Evolutionary conservation across 257 asterid species (phyloP), one percentile per base, ranked within the genome.

Genomic region (Rehmannia glutinosa): DNA sequence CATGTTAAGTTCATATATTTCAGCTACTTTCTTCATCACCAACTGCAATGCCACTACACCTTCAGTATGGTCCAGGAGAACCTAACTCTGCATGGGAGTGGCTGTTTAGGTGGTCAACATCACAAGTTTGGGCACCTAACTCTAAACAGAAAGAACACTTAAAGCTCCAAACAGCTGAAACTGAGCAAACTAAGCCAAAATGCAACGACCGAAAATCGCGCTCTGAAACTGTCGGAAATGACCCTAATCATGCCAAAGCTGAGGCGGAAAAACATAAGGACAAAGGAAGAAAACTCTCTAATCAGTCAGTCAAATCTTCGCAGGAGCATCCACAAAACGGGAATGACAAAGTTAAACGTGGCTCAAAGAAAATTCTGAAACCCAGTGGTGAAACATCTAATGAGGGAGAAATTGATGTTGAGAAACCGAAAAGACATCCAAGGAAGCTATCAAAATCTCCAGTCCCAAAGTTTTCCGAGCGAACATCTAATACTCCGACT

Each of bases 101-200:
- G 95, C 76, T 87, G 41, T 66, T 61, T 53, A 82, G 95, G 12
- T 87, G 95, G 95, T 78, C 91, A 35, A 30, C 38, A 30, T 77
- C 80, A 47, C 80, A 70, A 56, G 61, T 77, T 68, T 80, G 89
- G 87, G 72, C 52, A 36, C 71, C 76, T 36, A 43, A 38, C 42
- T 38, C 73, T 33, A 60, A 63, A 72, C 69, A 23, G 11, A 76
- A 75, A 47, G 56, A 58, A 36, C n/a, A n/a, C n/a, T n/a, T n/a
- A n/a, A n/a, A n/a, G n/a, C n/a, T n/a, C n/a, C n/a, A n/a, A n/a
- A 60, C 33, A 13, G 54, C 19, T 69, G 80, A 73, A 72, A 56
- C 54, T 21, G 80, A 65, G 50, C 38, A 57, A 30, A 62, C 64
- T 49, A 72, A 43, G 51, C 53, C 77, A 49, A n/a, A n/a, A n/a